phyloP scores from a whole-genome alignment of 306 rosid species.

The Dryas alaskensis region DNA sequence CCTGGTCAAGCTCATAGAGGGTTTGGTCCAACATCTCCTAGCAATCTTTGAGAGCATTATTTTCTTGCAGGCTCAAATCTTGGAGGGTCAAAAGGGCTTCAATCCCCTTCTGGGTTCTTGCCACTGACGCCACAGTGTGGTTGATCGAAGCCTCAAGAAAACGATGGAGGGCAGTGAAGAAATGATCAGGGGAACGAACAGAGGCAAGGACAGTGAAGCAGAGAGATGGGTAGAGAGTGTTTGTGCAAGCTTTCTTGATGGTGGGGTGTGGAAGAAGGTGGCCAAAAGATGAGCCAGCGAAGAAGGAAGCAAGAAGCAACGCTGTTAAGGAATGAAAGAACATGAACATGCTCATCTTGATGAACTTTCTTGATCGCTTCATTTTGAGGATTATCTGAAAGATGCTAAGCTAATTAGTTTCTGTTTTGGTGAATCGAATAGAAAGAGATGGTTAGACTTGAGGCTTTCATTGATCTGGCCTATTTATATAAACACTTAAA shows the following conservation, averaged over 20 bases:
- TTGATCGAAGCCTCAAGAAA: not conserved
- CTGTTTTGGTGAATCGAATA: too few relatives aligned
- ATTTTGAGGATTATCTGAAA: not conserved
- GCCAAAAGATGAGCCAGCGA: too few relatives aligned
- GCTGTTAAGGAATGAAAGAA: slow-evolving; percentile 6
- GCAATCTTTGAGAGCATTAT: slow-evolving; percentile 9
- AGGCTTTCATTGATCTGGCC: too few relatives aligned
- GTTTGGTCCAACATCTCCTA: slow-evolving; percentile 12
- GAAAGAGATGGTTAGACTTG: too few relatives aligned
- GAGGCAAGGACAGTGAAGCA: not conserved
- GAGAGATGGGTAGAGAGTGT: too few relatives aligned
- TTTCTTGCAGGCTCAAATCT: not conserved
- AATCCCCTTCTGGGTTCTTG: not conserved
- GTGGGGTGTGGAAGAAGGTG: too few relatives aligned
- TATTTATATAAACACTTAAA: too few relatives aligned
- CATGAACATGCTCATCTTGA: not conserved
- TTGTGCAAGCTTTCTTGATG: too few relatives aligned
- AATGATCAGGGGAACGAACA: not conserved
- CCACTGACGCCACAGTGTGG: not conserved
- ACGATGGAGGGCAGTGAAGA: not conserved
- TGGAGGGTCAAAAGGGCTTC: not conserved
- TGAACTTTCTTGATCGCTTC: not conserved
- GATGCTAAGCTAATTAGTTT: not conserved
- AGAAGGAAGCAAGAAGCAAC: slow-evolving; percentile 3
- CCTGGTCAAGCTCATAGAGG: slow-evolving; percentile 4